Conservation (phyloP, 1,139 yeast species). For the Suzukiozyma palmioleophila region DNA sequence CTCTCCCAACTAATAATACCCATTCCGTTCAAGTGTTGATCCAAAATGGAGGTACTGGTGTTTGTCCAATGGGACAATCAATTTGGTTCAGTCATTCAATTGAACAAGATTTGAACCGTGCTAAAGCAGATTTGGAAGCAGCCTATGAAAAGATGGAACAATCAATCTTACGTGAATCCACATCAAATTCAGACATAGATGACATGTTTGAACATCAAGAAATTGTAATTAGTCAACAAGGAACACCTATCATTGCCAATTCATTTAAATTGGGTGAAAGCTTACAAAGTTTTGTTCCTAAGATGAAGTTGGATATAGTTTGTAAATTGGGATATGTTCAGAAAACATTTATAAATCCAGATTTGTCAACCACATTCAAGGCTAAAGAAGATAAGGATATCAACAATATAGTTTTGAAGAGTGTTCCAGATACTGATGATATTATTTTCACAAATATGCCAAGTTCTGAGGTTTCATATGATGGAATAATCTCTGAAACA, state of each 20-base stretch:
- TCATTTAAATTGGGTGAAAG: constrained; percentile 85
- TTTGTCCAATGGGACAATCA: constrained; percentile 83
- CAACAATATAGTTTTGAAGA: constrained; percentile 29
- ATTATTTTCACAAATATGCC: constrained; percentile 71
- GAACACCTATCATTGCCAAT: constrained; percentile 61
- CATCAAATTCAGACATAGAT: constrained; percentile 39
- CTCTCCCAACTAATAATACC: constrained; percentile 62
- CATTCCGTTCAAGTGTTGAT: constrained; percentile 82
- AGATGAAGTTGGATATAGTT: constrained; percentile 70
- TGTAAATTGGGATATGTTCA: constrained; percentile 82
- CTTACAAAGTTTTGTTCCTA: constrained; percentile 77
- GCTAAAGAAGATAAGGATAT: constrained; percentile 18
- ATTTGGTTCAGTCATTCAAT: constrained; percentile 86
- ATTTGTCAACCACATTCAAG: constrained; percentile 35
- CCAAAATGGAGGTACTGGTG: constrained; percentile 85
- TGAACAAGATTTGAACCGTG: constrained; percentile 61
- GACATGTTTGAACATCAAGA: constrained; percentile 49
- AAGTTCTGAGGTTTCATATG: constrained; percentile 81
- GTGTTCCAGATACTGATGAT: constrained; percentile 32
- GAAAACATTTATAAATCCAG: constrained; percentile 48
- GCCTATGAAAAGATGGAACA: constrained; percentile 79
- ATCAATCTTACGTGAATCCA: constrained; percentile 74
- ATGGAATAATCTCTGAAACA: constrained; percentile 84
- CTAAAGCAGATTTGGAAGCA: constrained; percentile 72
- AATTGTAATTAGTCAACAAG: constrained; percentile 49